Base-by-base conservation (phyloP, 176 grass and related monocot genomes). In the Paspalum notatum region DNA sequence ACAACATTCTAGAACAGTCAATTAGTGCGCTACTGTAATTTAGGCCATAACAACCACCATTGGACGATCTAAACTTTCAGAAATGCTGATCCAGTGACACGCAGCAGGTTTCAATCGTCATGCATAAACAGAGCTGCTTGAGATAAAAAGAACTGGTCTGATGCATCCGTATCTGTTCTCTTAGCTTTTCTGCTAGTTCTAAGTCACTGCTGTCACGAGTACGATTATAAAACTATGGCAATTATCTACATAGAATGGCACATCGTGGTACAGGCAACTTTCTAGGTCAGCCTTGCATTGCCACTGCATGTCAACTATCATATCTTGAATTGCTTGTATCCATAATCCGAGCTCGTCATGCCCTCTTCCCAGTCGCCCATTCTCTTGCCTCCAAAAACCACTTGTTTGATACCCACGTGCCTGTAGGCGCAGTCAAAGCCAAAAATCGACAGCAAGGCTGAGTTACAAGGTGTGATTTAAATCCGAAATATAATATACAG, bases 281-380 rank as follows among this genome's bases (percentile, higher is more conserved):
- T 86, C 38, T 57, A 39, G 40, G 5, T 14, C 61, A 77, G 25
- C 24, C 8, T 76, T 17, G 40, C 52, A 38, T 49, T 12, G 22
- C 37, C 38, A 50, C 10, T 3, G 10, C 76, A 71, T 22, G 27
- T 40, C 7, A 32, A 52, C 25, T 78, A 24, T 89, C 69, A 94
- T 75, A 92, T 94, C 76, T 94, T 92, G 85, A 88, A 97, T 74
- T 90, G 85, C 66, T 85, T 97, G 78, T 97, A 94, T 78, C 90
- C 95, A 72, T 85, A 83, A 66, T 91, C 87, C 4, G 92, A 52
- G 68, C 72, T 94, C 21, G 83, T 94, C 87, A 94, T 94, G 85
- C 95, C 90, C 53, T 98, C 95, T 87, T 92, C 95, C 88, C 84
- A 94, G 77, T 94, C 92, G 15, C 90, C 95, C 71, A 91, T 85